Evolutionary conservation across 441 rosid genomes (phyloP).

Genomic region (Pelargonium fulgidum): DNA sequence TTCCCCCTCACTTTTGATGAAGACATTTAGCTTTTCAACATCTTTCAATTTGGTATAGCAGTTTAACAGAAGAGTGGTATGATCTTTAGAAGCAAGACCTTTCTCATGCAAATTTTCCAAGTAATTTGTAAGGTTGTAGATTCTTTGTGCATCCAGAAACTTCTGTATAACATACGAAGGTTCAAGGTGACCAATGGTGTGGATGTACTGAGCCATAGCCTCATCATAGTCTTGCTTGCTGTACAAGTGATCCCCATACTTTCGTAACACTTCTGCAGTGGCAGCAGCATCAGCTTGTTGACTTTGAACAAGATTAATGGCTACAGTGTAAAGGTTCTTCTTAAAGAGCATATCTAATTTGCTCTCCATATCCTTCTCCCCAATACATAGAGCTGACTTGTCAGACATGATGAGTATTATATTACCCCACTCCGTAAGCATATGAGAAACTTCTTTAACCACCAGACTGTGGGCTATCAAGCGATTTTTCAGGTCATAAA

Average conservation of each 20-base stretch:
- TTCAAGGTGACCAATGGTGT: conserved; percentile 90
- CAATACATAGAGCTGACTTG: conserved; percentile 64
- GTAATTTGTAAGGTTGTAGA: conserved; percentile 93
- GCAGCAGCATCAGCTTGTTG: conserved; percentile 99
- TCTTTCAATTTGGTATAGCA: conserved; percentile 96
- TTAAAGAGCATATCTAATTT: conserved; percentile 95
- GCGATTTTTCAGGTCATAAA: conserved; percentile 86
- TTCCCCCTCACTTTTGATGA: conserved; percentile 90
- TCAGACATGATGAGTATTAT: conserved; percentile 68
- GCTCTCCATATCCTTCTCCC: conserved; percentile 99
- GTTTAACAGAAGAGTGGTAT: conserved; percentile 88
- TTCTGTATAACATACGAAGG: conserved; percentile 97
- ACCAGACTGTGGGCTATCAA: conserved; percentile 81
- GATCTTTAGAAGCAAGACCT: conserved; percentile 96
- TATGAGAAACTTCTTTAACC: conserved; percentile 77
- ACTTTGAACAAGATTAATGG: conserved; percentile 94
- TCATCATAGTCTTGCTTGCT: conserved; percentile 92
- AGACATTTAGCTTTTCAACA: conserved; percentile 81
- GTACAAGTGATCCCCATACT: conserved; percentile 93
- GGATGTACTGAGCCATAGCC: conserved; percentile 90
- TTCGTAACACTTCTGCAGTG: conserved; percentile 91
- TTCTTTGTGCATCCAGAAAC: conserved; percentile 96
- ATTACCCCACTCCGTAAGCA: conserved; percentile 96
- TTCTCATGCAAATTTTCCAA: conserved; percentile 90
- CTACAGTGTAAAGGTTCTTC: conserved; percentile 90